A percentile compares a stretch with the other conserved stretches of the same genome.
phyloP scores from a whole-genome alignment of 148 eudicot species.

The Selenicereus undatus region DNA sequence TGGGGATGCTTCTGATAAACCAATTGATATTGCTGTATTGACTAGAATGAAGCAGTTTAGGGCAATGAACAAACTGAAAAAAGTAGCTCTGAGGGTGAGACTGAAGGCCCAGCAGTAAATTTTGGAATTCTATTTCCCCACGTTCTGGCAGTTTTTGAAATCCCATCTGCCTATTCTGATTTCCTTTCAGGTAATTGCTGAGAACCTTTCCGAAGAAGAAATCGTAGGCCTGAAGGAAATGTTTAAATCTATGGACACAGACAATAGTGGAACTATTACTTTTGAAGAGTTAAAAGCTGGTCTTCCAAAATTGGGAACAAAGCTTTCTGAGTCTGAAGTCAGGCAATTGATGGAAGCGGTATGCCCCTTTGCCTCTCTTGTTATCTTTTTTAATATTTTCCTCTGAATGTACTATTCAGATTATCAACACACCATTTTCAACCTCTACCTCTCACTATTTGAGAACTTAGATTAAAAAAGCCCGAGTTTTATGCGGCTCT shows the following conservation, averaged over 20 bases:
- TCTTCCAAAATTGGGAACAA: conserved; percentile 83
- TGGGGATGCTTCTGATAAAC: conserved; percentile 98
- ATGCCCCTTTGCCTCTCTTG: conserved; percentile 13
- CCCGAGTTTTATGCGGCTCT: no score
- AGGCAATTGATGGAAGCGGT: conserved; percentile 98
- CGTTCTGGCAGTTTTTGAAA: background rate
- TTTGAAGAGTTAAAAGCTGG: conserved; percentile 91
- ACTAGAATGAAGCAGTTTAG: conserved; percentile 97
- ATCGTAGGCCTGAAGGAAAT: conserved; percentile 91
- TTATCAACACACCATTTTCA: background rate
- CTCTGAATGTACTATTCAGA: background rate
- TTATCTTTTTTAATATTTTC: background rate
- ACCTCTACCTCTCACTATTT: background rate
- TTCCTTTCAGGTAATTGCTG: conserved; percentile 78
- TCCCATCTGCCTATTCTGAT: conserved; percentile 16
- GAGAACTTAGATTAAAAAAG: background rate
- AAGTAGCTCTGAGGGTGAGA: conserved; percentile 88
- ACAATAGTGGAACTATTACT: conserved; percentile 87
- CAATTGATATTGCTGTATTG: conserved; percentile 89
- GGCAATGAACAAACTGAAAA: conserved; percentile 98
- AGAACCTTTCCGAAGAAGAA: conserved; percentile 96
- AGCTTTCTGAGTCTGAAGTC: conserved; percentile 84
- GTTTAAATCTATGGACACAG: conserved; percentile 95
- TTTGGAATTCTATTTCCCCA: background rate
- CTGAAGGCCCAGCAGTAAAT: background rate